A percentile compares a stretch with the other conserved stretches of the same genome.
These are phyloP conservation scores for Trichothecium roseum DNA, from an alignment of 2,329 filamentous ascomycete species.

Conservation along the genomic window DNA sequence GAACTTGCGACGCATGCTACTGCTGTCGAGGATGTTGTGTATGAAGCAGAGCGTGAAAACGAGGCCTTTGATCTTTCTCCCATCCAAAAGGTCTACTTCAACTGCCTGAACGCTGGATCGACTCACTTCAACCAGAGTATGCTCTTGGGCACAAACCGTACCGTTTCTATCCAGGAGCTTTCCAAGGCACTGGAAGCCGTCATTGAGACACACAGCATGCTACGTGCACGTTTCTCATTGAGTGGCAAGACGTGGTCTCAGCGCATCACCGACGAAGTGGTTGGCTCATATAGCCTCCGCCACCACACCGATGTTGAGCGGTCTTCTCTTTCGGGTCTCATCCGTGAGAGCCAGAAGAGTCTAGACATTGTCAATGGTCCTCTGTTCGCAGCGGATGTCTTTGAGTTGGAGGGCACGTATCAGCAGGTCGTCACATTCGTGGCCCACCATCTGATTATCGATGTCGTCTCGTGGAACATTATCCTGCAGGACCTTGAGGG, in stretches of 20 bases:
- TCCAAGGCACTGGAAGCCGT: neutral
- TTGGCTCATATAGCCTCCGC: constrained; percentile 8
- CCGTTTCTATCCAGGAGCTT: neutral
- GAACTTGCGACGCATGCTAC: constrained; percentile 11
- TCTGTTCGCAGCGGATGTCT: constrained; percentile 8
- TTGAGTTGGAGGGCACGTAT: neutral
- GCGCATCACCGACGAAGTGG: constrained; percentile 10
- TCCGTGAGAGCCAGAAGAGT: constrained; percentile 13
- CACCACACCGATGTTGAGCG: constrained; percentile 3
- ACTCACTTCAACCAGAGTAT: constrained; percentile 3
- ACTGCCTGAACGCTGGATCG: constrained; percentile 5
- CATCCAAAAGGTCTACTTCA: constrained; percentile 33
- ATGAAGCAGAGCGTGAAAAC: constrained; percentile 10
- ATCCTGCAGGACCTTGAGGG: constrained; percentile 32
- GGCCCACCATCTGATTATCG: constrained; percentile 27
- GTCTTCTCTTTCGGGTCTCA: constrained; percentile 7
- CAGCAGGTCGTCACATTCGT: constrained; percentile 18
- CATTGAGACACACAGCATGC: constrained; percentile 15
- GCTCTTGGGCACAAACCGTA: neutral
- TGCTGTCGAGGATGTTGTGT: neutral
- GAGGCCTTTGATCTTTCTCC: constrained; percentile 29
- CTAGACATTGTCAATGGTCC: constrained; percentile 13
- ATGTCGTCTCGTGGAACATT: constrained; percentile 34
- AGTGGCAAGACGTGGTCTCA: constrained; percentile 10
- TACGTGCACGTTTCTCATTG: constrained; percentile 20